Evolutionary conservation across 1,284 basidiomycete species (phyloP).

Genomic region (Marasmius fiardii): DNA sequence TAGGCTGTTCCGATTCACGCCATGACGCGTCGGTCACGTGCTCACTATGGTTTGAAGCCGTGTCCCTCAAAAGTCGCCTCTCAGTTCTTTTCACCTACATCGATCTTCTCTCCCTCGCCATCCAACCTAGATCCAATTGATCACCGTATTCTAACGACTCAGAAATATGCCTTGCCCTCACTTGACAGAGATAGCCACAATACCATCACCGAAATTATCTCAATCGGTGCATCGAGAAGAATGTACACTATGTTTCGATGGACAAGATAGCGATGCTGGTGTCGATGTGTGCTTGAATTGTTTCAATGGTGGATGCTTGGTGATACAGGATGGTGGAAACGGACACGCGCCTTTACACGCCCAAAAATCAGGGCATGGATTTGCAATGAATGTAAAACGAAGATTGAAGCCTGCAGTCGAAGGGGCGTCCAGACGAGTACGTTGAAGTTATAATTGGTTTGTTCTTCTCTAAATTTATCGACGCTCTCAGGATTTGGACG

Average conservation of each 20-base stretch:
- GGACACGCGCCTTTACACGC: constrained; percentile 71
- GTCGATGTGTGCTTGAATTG: constrained; percentile 90
- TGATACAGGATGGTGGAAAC: constrained; percentile 37
- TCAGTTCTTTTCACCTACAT: background rate
- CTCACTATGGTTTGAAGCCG: too few relatives aligned
- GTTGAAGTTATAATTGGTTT: background rate
- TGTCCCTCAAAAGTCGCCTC: background rate
- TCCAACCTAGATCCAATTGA: background rate
- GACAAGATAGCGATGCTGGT: constrained; percentile 69
- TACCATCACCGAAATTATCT: constrained; percentile 37
- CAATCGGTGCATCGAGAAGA: constrained; percentile 78
- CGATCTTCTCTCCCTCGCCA: background rate
- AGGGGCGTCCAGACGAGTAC: constrained; percentile 54
- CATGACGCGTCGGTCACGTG: background rate
- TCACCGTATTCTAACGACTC: background rate
- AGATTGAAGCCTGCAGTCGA: constrained; percentile 50
- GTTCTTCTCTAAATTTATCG: background rate
- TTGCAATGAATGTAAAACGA: constrained; percentile 84
- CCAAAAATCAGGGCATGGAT: constrained; percentile 68
- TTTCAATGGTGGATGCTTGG: constrained; percentile 89
- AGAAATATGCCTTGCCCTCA: constrained; percentile 26
- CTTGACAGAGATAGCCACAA: constrained; percentile 31
- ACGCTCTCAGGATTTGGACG: constrained; percentile 45
- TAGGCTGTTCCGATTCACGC: too few relatives aligned
- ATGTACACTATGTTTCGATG: constrained; percentile 96